Evolutionary conservation across 345 rosid species (phyloP), one percentile per base, ranked within the genome.

Genomic region (Gossypium bickii): DNA sequence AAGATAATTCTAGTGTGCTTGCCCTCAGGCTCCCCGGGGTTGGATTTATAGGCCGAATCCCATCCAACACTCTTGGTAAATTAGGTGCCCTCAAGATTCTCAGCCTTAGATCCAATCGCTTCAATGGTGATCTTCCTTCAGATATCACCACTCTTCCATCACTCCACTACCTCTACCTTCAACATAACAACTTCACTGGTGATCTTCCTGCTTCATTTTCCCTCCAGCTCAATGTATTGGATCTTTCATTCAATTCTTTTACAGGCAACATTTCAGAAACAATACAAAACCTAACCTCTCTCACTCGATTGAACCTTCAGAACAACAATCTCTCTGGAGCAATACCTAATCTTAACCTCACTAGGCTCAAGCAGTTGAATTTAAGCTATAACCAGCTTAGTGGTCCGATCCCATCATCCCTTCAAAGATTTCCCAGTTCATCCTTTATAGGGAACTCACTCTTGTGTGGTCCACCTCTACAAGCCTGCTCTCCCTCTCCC

Each of bases 1-100:
- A 11, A 17, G 71, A 74, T 77, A 69, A 80, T 64, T 44, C 79
- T 70, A 82, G 80, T 20, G 93, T 94, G 78, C 69, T 77, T 15
- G 77, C 81, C 71, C 86, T 94, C 25, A 93, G 87, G 34, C 85
- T 91, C 25, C 98, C 98, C 24, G 98, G 85, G 18, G 72, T 67
- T 81, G 97, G 96, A n/a, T 91, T 94, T 7, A 68, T 83, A 17
- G 90, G 98, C 18, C 24, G 67, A 44, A 86, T 94, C 65, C 98
- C 98, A 13, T 55, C 85, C 20, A 83, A 80, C 73, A 90, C 88
- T 15, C 82, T 94, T 12, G 96, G 96, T 66, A 92, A 89, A 82
- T 86, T 94, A 71, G 89, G 89, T 49, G 75, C 83, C 43, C 87
- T 92, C 11, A 85, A 60, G 69, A 78, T 77, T 76, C 88, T 92